These are phyloP conservation scores for Fusarium chaquense DNA, from an alignment of 2,329 filamentous ascomycete genomes.

Conservation along the genomic window DNA sequence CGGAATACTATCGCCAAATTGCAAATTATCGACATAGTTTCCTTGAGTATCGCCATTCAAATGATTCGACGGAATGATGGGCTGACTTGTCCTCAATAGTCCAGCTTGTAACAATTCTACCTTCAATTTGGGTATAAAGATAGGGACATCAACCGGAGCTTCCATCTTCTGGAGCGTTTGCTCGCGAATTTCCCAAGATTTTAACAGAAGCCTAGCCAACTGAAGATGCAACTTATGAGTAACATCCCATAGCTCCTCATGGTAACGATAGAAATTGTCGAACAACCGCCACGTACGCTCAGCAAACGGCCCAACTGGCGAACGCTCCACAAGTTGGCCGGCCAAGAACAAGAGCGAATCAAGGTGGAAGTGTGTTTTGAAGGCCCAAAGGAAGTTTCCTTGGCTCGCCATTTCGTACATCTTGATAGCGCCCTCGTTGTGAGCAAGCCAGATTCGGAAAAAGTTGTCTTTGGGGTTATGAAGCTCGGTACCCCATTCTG, in stretches of 20 bases:
- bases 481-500: constrained; percentile 19
- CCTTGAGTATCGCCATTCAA: rapidly evolving
- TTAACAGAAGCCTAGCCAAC: not conserved
- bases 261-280: not conserved
- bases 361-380: not conserved
- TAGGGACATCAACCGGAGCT: not conserved
- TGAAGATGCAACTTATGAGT: not conserved
- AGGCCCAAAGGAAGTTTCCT: not conserved
- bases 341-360: constrained; percentile 16
- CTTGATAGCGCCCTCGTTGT: not conserved
- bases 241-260: constrained; percentile 15
- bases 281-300: constrained; percentile 15
- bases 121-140: not conserved
- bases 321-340: not conserved
- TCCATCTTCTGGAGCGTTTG: not conserved
- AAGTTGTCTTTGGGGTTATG: constrained; percentile 10
- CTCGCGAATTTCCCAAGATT: constrained; percentile 4
- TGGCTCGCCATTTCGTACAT: not conserved
- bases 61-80: not conserved
- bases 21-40: not conserved
- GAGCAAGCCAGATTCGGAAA: constrained; percentile 11
- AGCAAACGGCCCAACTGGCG: constrained; percentile 1
- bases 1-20: not conserved
- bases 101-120: not conserved
- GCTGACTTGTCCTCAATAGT: not conserved